Evolutionary conservation across 2,329 filamentous ascomycete genomes (phyloP).

Genomic region (Pyricularia pennisetigena): DNA sequence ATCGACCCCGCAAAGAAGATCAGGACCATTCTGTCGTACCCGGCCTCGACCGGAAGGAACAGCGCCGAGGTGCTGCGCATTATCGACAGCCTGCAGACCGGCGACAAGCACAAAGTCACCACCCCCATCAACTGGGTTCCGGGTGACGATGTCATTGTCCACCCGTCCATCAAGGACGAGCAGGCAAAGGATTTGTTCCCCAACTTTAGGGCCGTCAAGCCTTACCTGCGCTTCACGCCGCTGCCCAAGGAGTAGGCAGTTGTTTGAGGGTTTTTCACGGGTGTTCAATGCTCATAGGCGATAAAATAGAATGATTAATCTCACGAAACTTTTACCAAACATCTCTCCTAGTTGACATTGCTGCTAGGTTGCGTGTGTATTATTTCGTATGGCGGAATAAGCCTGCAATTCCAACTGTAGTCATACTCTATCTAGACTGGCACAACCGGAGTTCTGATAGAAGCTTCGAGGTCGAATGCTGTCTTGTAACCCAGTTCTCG

Average conservation of each 20-base stretch:
- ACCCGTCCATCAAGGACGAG: constrained; percentile 70
- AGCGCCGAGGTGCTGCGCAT: constrained; percentile 70
- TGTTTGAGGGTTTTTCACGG: constrained; percentile 13
- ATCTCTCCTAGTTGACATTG: background rate
- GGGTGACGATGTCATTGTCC: constrained; percentile 88
- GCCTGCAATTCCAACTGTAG: too few relatives aligned
- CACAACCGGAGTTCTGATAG: too few relatives aligned
- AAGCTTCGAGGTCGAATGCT: background rate
- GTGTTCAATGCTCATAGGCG: background rate
- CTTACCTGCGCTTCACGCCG: constrained; percentile 65
- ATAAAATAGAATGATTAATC: background rate
- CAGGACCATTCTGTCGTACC: constrained; percentile 85
- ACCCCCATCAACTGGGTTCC: constrained; percentile 86
- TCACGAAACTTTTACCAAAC: background rate
- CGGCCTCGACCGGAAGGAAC: constrained; percentile 81
- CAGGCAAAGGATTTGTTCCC: constrained; percentile 85
- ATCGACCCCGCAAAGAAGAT: constrained; percentile 93
- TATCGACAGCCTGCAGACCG: constrained; percentile 69
- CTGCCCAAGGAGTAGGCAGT: constrained; percentile 44
- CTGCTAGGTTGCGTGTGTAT: background rate
- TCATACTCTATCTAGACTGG: too few relatives aligned
- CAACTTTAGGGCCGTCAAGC: constrained; percentile 58
- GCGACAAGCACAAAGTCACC: constrained; percentile 79
- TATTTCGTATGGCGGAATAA: too few relatives aligned
- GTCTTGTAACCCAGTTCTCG: too few relatives aligned